Evolutionary conservation across 768 basidiomycete species (phyloP).

Genomic region (Imleria badia): DNA sequence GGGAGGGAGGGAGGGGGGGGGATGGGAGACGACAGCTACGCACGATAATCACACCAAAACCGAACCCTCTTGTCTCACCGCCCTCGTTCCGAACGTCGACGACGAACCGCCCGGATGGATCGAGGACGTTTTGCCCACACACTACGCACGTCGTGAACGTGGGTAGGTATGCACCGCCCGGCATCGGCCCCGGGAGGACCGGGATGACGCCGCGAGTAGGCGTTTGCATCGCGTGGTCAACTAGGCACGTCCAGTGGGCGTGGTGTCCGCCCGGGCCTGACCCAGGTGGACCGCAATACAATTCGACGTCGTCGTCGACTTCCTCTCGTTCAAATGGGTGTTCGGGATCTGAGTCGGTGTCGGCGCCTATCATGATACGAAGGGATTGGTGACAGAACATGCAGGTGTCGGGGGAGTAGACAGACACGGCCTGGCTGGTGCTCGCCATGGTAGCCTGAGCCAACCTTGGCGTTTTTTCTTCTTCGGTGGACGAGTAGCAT

Average conservation of each 20-base stretch:
- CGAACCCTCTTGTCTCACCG: slow-evolving; percentile 24
- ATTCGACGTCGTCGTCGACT: slow-evolving; percentile 24
- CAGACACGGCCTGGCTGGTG: neutral
- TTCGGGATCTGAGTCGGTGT: slow-evolving; percentile 4
- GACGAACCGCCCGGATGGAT: slow-evolving; percentile 17
- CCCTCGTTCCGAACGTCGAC: slow-evolving; percentile 30
- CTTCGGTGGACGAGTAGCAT: neutral
- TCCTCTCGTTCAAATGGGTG: neutral
- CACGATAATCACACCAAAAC: slow-evolving; percentile 28
- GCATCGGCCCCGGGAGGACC: neutral
- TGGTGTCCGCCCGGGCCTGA: slow-evolving; percentile 24
- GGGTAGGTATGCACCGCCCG: neutral
- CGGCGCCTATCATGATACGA: slow-evolving; percentile 5
- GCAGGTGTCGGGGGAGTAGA: slow-evolving; percentile 25
- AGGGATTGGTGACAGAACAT: slow-evolving; percentile 24
- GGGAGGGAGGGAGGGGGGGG: neutral
- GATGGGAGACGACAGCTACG: slow-evolving; percentile 1
- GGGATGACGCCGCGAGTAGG: neutral
- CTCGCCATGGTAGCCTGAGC: slow-evolving; percentile 1
- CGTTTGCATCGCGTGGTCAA: slow-evolving; percentile 18
- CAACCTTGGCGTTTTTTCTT: neutral
- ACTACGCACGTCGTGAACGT: slow-evolving; percentile 11
- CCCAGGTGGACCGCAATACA: slow-evolving; percentile 23
- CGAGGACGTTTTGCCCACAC: slow-evolving; percentile 18
- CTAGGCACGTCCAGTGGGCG: slow-evolving; percentile 28